Evolutionary conservation across 257 asterid genomes (phyloP).

Genomic region (Craterostigma plantagineum): DNA sequence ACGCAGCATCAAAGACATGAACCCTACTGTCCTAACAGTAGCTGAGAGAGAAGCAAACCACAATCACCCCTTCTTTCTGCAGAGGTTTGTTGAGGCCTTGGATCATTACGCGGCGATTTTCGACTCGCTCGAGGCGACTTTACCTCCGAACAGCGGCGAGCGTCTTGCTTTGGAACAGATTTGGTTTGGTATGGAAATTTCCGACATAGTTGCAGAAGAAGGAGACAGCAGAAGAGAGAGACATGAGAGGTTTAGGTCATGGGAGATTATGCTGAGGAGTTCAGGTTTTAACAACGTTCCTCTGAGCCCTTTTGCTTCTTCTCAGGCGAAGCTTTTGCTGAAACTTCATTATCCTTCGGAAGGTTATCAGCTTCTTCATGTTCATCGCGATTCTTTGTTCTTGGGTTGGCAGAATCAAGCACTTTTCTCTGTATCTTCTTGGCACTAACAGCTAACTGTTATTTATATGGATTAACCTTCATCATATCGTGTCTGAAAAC

Average conservation of each 20-base stretch:
- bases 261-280: conserved; percentile 58
- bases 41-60: conserved; percentile 83
- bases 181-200: conserved; percentile 78
- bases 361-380: conserved; percentile 58
- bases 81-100: conserved; percentile 65
- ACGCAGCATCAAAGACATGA: conserved; percentile 40
- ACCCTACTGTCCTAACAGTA: conserved; percentile 42
- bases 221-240: conserved; percentile 45
- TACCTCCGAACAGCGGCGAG: conserved; percentile 71
- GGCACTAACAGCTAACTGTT: too few species aligned
- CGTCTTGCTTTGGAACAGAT: conserved; percentile 60
- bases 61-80: conserved; percentile 54
- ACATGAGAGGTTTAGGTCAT: conserved; percentile 65
- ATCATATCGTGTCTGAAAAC: too few species aligned
- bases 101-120: conserved; percentile 78
- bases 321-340: conserved; percentile 73
- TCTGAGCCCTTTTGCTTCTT: conserved; percentile 59
- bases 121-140: conserved; percentile 81
- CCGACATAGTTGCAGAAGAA: conserved; percentile 55
- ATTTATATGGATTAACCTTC: too few species aligned
- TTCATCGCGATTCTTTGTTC: conserved; percentile 45
- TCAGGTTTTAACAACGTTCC: conserved; percentile 44
- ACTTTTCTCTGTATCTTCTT: conserved; percentile 83
- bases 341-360: conserved; percentile 94
- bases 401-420: conserved; percentile 96